phyloP scores from a whole-genome alignment of 441 rosid species.

The Dalechampia spathulata region DNA sequence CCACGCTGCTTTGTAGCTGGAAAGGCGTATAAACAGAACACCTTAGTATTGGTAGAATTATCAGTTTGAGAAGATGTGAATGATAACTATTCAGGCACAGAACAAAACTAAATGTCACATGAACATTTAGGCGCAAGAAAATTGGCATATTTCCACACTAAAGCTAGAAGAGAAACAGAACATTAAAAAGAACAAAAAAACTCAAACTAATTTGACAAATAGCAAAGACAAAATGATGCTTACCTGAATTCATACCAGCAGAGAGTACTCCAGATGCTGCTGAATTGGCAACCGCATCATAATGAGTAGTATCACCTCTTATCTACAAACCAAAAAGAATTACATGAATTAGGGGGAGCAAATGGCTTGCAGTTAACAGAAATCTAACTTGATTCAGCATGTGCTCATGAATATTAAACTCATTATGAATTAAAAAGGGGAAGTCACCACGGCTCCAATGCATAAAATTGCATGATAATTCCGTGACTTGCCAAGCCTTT shows the following conservation, averaged over 20 bases:
- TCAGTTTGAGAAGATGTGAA: too few species aligned
- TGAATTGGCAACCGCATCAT: constrained; percentile 94
- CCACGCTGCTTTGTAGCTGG: too few species aligned
- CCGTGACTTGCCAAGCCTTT: constrained; percentile 67
- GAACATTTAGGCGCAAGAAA: too few species aligned
- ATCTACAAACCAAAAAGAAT: constrained; percentile 36
- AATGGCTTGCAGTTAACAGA: not conserved
- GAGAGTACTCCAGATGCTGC: constrained; percentile 96
- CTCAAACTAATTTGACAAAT: not conserved
- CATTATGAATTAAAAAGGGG: not conserved
- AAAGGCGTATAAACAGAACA: too few species aligned
- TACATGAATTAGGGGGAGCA: constrained; percentile 7
- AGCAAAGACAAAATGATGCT: not conserved
- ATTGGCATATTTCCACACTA: too few species aligned
- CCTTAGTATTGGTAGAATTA: too few species aligned
- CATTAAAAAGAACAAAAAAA: not conserved
- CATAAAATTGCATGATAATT: constrained; percentile 72
- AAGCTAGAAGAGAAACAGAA: not conserved
- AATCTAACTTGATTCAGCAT: not conserved
- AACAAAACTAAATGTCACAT: too few species aligned
- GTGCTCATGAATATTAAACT: not conserved
- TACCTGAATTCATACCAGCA: constrained; percentile 89
- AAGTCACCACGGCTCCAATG: constrained; percentile 92
- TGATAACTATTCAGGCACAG: too few species aligned
- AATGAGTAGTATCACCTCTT: constrained; percentile 93